phyloP scores from a whole-genome alignment of 2,329 filamentous ascomycete species.

The Myriosclerotinia scirpicola region DNA sequence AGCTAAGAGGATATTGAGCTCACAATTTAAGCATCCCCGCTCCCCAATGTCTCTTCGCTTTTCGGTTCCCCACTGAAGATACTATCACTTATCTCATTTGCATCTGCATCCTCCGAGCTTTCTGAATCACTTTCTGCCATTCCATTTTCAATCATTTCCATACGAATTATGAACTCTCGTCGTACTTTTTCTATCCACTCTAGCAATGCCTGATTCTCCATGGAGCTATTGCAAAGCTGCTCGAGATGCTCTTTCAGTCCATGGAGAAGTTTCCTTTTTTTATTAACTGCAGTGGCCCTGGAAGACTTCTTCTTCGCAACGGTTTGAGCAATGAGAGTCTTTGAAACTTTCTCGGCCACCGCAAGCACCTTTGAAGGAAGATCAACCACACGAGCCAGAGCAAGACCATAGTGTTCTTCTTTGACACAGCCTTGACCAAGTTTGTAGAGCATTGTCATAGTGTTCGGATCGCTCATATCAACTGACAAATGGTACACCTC shows the following conservation, averaged over 20 bases:
- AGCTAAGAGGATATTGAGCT: background rate
- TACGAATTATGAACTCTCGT: constrained; percentile 69
- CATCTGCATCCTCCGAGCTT: constrained; percentile 19
- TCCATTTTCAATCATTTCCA: constrained; percentile 60
- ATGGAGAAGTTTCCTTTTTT: constrained; percentile 71
- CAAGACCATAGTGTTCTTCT: constrained; percentile 79
- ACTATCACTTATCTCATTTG: background rate
- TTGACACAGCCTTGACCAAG: constrained; percentile 69
- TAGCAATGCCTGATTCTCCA: constrained; percentile 62
- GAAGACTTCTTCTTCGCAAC: constrained; percentile 60
- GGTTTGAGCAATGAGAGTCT: constrained; percentile 57
- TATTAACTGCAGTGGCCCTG: constrained; percentile 56
- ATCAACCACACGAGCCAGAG: constrained; percentile 72
- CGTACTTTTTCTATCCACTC: constrained; percentile 68
- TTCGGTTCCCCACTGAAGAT: background rate
- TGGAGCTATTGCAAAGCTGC: constrained; percentile 64
- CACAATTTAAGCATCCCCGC: background rate
- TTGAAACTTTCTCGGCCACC: constrained; percentile 65
- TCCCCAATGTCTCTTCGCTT: background rate
- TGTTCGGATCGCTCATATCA: constrained; percentile 56
- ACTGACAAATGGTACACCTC: constrained; percentile 80
- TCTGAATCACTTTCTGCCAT: constrained; percentile 29
- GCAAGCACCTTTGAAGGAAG: constrained; percentile 68
- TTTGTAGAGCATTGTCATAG: constrained; percentile 86
- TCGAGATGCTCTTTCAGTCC: constrained; percentile 70